A percentile compares a stretch with the other conserved stretches of the same genome.
Conservation (phyloP, 306 rosid species). For the Quercus wislizeni region DNA sequence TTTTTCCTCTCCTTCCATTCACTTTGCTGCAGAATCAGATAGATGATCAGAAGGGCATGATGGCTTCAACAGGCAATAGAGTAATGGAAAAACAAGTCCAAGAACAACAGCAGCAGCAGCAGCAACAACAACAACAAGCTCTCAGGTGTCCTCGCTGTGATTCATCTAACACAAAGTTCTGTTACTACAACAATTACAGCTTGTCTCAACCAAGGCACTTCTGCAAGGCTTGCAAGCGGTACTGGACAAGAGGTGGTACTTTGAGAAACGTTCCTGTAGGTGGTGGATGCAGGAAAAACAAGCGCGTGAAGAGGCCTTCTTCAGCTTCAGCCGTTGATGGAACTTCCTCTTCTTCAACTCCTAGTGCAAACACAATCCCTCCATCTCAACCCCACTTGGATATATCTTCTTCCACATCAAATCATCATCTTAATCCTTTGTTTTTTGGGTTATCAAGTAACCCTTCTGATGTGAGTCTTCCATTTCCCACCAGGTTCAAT, state of each 20-base stretch:
- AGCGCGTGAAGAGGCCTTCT: constrained; percentile 59
- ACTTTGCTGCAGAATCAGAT: constrained; percentile 33
- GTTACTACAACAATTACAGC: constrained; percentile 96
- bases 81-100: constrained; percentile 60
- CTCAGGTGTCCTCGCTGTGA: constrained; percentile 94
- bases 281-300: constrained; percentile 86
- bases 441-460: constrained; percentile 51
- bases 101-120: constrained; percentile 44
- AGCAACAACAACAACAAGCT: constrained; percentile 21
- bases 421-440: constrained; percentile 40
- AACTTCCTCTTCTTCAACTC: constrained; percentile 41
- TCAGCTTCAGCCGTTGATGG: constrained; percentile 25
- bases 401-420: constrained; percentile 29
- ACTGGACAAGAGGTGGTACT: constrained; percentile 97
- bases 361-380: constrained; percentile 35
- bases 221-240: constrained; percentile 96
- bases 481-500: constrained; percentile 44
- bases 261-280: constrained; percentile 92
- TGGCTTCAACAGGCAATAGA: constrained; percentile 45
- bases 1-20: background rate
- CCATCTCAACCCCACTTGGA: constrained; percentile 47
- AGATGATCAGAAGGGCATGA: constrained; percentile 46
- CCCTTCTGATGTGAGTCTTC: constrained; percentile 44
- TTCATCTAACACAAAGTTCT: constrained; percentile 89
- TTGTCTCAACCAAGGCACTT: constrained; percentile 93